Conservation (phyloP, 2,329 filamentous ascomycete genomes). For the Onygena corvina region DNA sequence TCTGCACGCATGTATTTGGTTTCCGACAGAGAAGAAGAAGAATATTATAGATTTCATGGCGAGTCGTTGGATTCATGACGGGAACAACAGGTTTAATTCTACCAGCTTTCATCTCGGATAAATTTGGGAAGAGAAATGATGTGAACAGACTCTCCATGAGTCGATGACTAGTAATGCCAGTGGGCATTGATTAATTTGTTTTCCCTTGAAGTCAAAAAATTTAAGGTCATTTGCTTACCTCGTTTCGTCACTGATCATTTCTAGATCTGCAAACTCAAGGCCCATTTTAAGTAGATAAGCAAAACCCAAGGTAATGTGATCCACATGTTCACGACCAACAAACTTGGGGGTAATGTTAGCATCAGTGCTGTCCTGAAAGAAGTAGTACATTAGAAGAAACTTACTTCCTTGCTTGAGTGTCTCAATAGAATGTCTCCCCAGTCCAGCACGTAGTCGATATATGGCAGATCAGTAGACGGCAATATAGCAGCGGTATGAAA, state of each 20-base stretch:
- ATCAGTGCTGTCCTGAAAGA: slow-evolving; percentile 11
- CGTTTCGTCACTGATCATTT: slow-evolving; percentile 25
- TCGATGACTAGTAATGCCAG: slow-evolving; percentile 21
- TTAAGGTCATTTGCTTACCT: slow-evolving; percentile 23
- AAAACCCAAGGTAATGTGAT: slow-evolving; percentile 35
- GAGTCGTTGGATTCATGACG: slow-evolving; percentile 44
- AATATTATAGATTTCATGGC: slow-evolving; percentile 49
- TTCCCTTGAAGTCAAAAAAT: neutral
- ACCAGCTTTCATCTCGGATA: slow-evolving; percentile 24
- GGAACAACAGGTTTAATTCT: slow-evolving; percentile 32
- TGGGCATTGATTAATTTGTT: slow-evolving; percentile 6
- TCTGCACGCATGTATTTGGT: slow-evolving; percentile 36
- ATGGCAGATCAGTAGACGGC: slow-evolving; percentile 27
- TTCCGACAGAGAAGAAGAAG: slow-evolving; percentile 46
- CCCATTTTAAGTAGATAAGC: slow-evolving; percentile 34
- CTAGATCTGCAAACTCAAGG: slow-evolving; percentile 29
- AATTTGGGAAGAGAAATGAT: slow-evolving; percentile 53
- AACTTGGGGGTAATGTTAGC: slow-evolving; percentile 24
- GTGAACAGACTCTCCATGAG: slow-evolving; percentile 46
- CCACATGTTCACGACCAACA: slow-evolving; percentile 36
- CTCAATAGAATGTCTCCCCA: slow-evolving; percentile 35
- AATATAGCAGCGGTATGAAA: slow-evolving; percentile 33
- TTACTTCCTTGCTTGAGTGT: slow-evolving; percentile 35
- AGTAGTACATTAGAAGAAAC: slow-evolving; percentile 1
- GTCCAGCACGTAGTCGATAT: slow-evolving; percentile 30